Conservation (phyloP, 176 grass and related monocot species). For the maize (Zea mays) region DNA sequence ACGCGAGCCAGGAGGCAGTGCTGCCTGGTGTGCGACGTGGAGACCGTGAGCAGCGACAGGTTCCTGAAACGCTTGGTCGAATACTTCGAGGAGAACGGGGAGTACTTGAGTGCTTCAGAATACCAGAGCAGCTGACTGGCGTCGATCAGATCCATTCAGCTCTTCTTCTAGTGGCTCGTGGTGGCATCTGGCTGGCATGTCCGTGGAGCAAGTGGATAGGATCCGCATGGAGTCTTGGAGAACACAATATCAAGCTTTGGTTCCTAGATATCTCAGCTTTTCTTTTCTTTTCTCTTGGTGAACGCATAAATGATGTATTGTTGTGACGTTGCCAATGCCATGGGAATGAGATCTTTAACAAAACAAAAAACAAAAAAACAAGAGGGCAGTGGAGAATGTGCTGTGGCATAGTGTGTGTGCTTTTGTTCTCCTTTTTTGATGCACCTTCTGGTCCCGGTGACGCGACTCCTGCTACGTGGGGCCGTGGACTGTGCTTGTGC, state of each 20-base stretch:
- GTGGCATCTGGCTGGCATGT: no score
- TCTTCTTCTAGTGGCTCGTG: neutral
- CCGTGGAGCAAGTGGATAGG: neutral
- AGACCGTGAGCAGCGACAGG: constrained; percentile 69
- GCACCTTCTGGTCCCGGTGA: neutral
- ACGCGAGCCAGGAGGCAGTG: constrained; percentile 91
- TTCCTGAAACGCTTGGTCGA: constrained; percentile 91
- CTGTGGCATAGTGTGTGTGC: neutral
- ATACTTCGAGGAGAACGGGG: constrained; percentile 86
- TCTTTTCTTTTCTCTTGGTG: neutral
- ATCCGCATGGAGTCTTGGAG: neutral
- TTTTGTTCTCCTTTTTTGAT: neutral
- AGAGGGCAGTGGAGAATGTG: neutral
- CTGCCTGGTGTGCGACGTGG: constrained; percentile 79
- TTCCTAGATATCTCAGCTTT: neutral
- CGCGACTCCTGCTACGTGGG: neutral
- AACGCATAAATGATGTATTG: neutral
- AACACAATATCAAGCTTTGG: neutral
- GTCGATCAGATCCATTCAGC: neutral
- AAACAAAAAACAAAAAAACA: neutral
- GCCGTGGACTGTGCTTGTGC: neutral
- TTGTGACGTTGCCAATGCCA: neutral
- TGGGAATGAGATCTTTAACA: neutral
- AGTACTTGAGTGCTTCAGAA: constrained; percentile 81
- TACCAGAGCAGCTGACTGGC: constrained; percentile 42